Base-by-base conservation (phyloP, 345 rosid genomes). In the Eucalyptus caleyi region DNA sequence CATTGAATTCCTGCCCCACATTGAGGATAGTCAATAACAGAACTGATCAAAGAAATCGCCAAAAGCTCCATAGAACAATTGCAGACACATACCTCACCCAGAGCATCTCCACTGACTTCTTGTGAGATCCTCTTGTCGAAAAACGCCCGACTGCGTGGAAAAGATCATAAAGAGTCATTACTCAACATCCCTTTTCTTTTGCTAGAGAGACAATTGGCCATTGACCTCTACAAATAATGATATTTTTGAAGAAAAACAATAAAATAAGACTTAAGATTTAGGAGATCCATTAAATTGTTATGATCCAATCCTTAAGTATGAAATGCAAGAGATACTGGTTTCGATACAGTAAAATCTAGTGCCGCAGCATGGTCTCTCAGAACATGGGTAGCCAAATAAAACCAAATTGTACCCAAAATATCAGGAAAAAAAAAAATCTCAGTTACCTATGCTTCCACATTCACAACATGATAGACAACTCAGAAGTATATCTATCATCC, bases 121-220 rank as follows among this genome's bases (percentile, higher is more conserved):
- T 96, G 97, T 11, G 99, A 97, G 89, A 96, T 94, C 92, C 99
- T 95, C 95, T 97, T 96, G 92, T 96, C 99, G 83, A 86, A 95
- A 90, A 96, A 96, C 0, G 97, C 96, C 15, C 98, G 97, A 21
- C 98, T 97, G 92, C 90, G 87, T 37, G 72, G 69, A 15, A 37
- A 65, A 44, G 69, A 86, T 42, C 12, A 60, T 24, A 27, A 59
- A 5, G 37, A 44, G 30, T 54, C 26, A 87, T 44, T 21, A 54
- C 11, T 42, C 30, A 26, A 11, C 88, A 14, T 11, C 30, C 16
- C 45, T 23, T 34, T 21, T 32, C 80, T 34, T 45, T 30, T 23
- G 53, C 51, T 24, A 12, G 15, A 49, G 44, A 50, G 12, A 45
- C 18, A 88, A 65, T 87, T 77, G 83, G 30, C 30, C 83, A 77